Evolutionary conservation across 768 basidiomycete genomes (phyloP).

Genomic region (Dioszegia aurantiaca): DNA sequence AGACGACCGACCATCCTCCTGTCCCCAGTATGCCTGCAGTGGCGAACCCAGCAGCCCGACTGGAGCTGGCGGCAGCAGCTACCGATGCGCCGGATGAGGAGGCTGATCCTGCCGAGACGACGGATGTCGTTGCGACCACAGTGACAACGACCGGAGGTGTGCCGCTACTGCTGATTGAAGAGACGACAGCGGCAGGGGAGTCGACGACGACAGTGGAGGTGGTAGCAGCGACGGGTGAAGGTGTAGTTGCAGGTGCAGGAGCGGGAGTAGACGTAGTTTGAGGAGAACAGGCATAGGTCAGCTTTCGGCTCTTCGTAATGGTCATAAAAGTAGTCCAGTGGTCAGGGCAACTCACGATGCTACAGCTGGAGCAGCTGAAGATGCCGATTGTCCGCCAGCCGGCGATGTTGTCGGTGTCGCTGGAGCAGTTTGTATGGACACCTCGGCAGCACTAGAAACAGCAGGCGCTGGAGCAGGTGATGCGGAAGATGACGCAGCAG

Average conservation of each 20-base stretch:
- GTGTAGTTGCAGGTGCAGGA: not conserved
- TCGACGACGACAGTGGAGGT: not conserved
- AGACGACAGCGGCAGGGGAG: not conserved
- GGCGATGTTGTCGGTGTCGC: not conserved
- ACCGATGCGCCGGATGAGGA: not conserved
- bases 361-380: constrained; percentile 4
- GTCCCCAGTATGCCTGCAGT: not conserved
- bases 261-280: not conserved
- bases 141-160: not conserved
- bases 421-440: not conserved
- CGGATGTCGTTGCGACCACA: not conserved
- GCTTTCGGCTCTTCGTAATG: not conserved
- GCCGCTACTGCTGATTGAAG: not conserved
- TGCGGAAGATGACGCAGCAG: not conserved
- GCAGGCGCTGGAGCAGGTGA: not conserved
- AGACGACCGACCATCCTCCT: not conserved
- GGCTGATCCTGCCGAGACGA: not conserved
- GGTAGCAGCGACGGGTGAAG: not conserved
- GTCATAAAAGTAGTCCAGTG: not conserved
- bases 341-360: constrained; percentile 4
- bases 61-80: constrained; percentile 9
- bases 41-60: not conserved
- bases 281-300: constrained; percentile 4
- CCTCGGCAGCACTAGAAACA: not conserved
- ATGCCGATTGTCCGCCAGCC: not conserved